Base-by-base conservation (phyloP, 1,139 yeast species). In the Williopsis jadinii region DNA sequence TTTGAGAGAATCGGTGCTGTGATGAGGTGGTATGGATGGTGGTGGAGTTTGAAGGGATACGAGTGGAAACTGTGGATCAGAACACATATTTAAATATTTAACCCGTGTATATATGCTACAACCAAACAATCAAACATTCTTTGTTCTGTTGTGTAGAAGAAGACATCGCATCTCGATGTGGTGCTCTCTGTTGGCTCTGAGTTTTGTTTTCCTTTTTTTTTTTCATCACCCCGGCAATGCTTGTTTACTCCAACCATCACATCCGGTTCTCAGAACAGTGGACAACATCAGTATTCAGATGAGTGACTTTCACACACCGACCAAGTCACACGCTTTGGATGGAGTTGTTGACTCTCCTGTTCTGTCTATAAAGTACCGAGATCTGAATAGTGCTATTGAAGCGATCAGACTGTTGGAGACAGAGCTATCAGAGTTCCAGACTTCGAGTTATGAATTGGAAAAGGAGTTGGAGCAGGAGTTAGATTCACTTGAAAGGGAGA, bases 381-480 rank as follows among this genome's bases (percentile, higher is more conserved):
- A 57, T 40, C 52, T 54, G 29, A 46, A 53, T 32, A 48, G 56
- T 35, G 61, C 61, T 2, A 35, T 58, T 5, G 52, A 47, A 26
- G 60, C 58, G 11, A 52, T 58, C 8, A 47, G 42, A 26, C 54
- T 53, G 36, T 43, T 58, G 4, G 61, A 58, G 37, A 28, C 32
- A 8, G 62, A 58, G 42, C 35, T 58, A 10, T 43, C 30, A 12
- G 62, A 58, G 37, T 58, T 58, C 33, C 61, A 58, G 35, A 45
- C 47, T 19, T 56, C 60, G 11, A 54, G 59, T 41, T 51, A 51
- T 42, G 62, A 58, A 38, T 39, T 58, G 14, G 62, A 58, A 40
- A 57, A 54, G 38, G 62, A 58, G 36, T 36, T 58, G 19, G 62
- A 58, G 41, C 47, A 54, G 36, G 62, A 58, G 35, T 43, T 58